Conservation (phyloP, 1,284 basidiomycete species). For the Waitea zeae region DNA sequence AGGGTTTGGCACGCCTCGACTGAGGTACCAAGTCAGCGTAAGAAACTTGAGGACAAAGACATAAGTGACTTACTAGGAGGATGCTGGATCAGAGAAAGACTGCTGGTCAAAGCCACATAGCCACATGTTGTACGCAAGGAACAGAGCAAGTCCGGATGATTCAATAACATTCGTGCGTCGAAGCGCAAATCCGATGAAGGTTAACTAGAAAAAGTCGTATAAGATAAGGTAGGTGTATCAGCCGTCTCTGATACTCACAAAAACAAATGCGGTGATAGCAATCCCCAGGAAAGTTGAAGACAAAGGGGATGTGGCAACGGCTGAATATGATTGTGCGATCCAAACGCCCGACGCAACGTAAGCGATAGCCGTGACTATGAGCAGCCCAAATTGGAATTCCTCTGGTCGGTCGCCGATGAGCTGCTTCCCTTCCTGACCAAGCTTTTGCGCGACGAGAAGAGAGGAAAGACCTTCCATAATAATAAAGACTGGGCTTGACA, state of each 20-base stretch:
- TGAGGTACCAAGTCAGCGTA: background rate
- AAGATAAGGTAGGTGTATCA: no score
- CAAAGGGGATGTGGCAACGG: conserved; percentile 63
- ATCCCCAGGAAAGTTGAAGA: conserved; percentile 76
- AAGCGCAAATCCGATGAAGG: conserved; percentile 77
- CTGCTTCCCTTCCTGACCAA: conserved; percentile 57
- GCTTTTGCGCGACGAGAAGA: conserved; percentile 61
- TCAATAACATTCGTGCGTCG: conserved; percentile 88
- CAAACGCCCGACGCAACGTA: conserved; percentile 69
- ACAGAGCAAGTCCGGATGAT: conserved; percentile 71
- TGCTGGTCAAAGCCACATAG: conserved; percentile 60
- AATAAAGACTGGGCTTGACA: conserved; percentile 64
- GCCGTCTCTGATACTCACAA: no score
- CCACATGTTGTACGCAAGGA: conserved; percentile 78
- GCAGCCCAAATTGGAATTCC: conserved; percentile 52
- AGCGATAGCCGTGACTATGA: conserved; percentile 55
- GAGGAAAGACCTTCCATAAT: conserved; percentile 73
- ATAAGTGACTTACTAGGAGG: conserved; percentile 45
- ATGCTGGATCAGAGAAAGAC: conserved; percentile 48
- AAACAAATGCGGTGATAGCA: conserved; percentile 54
- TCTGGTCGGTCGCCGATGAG: conserved; percentile 48
- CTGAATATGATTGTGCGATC: conserved; percentile 68
- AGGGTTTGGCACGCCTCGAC: conserved; percentile 1
- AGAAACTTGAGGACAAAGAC: no score
- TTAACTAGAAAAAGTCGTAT: no score